Evolutionary conservation across 1,284 basidiomycete species (phyloP).

Genomic region (Somion occarium): DNA sequence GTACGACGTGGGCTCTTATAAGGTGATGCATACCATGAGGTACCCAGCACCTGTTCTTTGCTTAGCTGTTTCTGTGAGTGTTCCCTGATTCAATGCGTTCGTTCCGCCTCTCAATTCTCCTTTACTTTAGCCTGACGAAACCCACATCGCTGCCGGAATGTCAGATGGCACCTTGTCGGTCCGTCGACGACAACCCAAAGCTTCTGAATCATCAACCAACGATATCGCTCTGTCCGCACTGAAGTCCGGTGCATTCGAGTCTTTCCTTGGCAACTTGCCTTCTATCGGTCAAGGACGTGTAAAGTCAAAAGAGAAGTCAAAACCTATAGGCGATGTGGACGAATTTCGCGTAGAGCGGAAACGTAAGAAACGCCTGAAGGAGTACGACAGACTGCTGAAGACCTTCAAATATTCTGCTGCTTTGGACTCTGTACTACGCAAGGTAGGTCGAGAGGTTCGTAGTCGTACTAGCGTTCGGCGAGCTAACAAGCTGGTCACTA

Average conservation of each 20-base stretch:
- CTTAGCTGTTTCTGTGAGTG: conserved; percentile 80
- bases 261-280: conserved; percentile 60
- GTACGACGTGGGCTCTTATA: conserved; percentile 92
- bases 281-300: conserved; percentile 53
- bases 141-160: conserved; percentile 94
- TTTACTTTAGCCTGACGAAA: conserved; percentile 79
- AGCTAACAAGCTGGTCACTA: no score
- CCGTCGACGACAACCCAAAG: conserved; percentile 77
- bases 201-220: conserved; percentile 46
- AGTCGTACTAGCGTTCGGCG: background rate
- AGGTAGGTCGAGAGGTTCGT: conserved; percentile 42
- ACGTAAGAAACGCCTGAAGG: conserved; percentile 70
- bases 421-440: conserved; percentile 82
- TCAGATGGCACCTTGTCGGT: conserved; percentile 94
- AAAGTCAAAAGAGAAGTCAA: conserved; percentile 48
- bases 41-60: conserved; percentile 93
- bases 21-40: conserved; percentile 98
- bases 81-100: conserved; percentile 3
- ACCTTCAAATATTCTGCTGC: conserved; percentile 94
- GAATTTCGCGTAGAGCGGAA: conserved; percentile 77
- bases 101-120: conserved; percentile 7
- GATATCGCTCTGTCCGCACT: conserved; percentile 44
- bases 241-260: conserved; percentile 64
- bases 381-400: conserved; percentile 90
- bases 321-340: conserved; percentile 49